phyloP scores from a whole-genome alignment of 2,329 filamentous ascomycete species.

The Paecilomyces fulvus region DNA sequence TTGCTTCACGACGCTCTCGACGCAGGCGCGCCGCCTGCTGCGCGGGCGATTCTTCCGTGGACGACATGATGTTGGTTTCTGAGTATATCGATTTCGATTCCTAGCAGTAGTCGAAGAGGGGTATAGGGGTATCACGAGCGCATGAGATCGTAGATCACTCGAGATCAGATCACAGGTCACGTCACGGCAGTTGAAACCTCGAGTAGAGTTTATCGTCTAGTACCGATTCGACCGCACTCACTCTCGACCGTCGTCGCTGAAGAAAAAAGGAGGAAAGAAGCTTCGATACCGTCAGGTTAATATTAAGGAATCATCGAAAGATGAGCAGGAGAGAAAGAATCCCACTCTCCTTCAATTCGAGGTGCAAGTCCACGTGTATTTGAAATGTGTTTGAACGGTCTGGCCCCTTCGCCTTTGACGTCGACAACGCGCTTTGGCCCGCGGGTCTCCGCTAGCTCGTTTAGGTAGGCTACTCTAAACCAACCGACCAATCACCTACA shows the following conservation, averaged over 20 bases:
- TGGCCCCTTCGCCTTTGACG: background rate
- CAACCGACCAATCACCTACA: too few species aligned
- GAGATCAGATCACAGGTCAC: background rate
- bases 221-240: background rate
- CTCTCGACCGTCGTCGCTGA: background rate
- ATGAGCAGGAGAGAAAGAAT: background rate
- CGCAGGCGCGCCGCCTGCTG: slow-evolving; percentile 50
- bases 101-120: background rate
- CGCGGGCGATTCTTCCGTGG: slow-evolving; percentile 37
- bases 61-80: slow-evolving; percentile 20
- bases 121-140: background rate
- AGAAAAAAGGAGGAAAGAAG: background rate
- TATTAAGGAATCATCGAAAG: background rate
- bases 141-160: background rate
- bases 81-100: background rate
- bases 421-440: background rate
- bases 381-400: background rate
- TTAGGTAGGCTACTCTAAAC: background rate
- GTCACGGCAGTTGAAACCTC: background rate
- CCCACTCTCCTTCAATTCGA: background rate
- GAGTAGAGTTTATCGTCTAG: background rate
- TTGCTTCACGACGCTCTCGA: slow-evolving; percentile 55
- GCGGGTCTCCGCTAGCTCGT: background rate
- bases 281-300: too few species aligned
- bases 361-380: background rate